These are phyloP conservation scores for Thalassiosira livingstoniorum DNA, from an alignment of 352 stramenopile genomes.

Conservation along the genomic window DNA sequence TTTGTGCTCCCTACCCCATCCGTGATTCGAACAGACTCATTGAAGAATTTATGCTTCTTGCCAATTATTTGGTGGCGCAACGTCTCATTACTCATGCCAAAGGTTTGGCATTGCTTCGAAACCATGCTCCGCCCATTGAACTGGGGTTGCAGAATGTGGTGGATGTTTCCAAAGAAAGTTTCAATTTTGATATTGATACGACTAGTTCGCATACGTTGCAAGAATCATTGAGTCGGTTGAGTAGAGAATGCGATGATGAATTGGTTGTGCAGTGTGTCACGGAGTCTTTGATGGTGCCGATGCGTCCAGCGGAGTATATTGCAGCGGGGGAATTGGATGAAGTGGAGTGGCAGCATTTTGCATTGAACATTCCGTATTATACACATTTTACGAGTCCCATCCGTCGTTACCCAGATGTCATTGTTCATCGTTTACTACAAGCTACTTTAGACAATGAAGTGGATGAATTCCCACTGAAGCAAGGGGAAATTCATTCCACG, in stretches of 20 bases:
- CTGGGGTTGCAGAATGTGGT: conserved; percentile 79
- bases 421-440: conserved; percentile 89
- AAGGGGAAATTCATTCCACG: conserved; percentile 66
- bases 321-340: conserved; percentile 86
- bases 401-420: conserved; percentile 91
- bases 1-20: conserved; percentile 91
- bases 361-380: conserved; percentile 97
- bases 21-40: conserved; percentile 94
- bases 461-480: conserved; percentile 64
- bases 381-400: conserved; percentile 99
- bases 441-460: conserved; percentile 80
- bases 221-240: conserved; percentile 88
- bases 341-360: conserved; percentile 93
- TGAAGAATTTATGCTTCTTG: conserved; percentile 99
- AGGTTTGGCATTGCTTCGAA: conserved; percentile 90
- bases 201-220: conserved; percentile 88
- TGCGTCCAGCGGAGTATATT: conserved; percentile 95
- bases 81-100: conserved; percentile 91
- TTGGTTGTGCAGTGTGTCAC: conserved; percentile 90
- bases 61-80: conserved; percentile 97
- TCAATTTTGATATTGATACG: conserved; percentile 88
- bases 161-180: conserved; percentile 65
- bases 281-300: conserved; percentile 93
- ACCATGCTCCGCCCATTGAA: conserved; percentile 88
- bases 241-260: conserved; percentile 84